Evolutionary conservation across 2,329 filamentous ascomycete genomes (phyloP), one percentile per base, ranked within the genome.

Genomic region (Monosporascus cannonballus): DNA sequence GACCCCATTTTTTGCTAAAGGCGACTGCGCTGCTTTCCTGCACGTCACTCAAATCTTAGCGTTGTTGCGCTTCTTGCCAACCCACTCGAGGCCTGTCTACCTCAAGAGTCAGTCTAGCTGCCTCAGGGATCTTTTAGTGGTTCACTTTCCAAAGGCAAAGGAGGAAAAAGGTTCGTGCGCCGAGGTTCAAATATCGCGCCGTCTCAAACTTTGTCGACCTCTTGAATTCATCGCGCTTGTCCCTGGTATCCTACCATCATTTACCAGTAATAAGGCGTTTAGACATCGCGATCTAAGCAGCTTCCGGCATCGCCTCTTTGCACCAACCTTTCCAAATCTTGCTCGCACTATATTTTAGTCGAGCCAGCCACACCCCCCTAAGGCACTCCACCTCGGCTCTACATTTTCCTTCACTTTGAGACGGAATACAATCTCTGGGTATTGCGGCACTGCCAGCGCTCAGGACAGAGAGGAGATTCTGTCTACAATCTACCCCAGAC

Each of bases 81-180:
- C 14, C 42, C 25, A 46, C 39, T 42, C 22, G 18, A 20, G 18
- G 14, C 11, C 20, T 24, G 9, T 25, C 20, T 44, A 3, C 30
- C 41, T 24, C 51, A 63, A 64, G 62, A 65, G 63, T 63, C 63
- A 64, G 61, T 63, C 58, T 65, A 62, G 60, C 56, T 57, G 50
- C 55, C 54, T 53, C 53, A 49, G 54, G 52, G 51, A 30, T 54
- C 46, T 50, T 55, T 55, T 61, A 61, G 62, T 59, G 64, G 60
- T 59, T 59, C 61, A 55, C 24, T 27, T 3, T 24, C 25, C 7
- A 18, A 18, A n/a, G 6, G 17, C 38, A 9, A 11, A 18, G 18
- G 18, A 11, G 38, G 18, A n/a, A 20, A 54, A 47, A 53, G 48
- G 55, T 60, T 56, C 53, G 54, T 59, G 51, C 58, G 58, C 58